Base-by-base conservation (phyloP, 1,284 basidiomycete species). In the Naganishia liquefaciens region DNA sequence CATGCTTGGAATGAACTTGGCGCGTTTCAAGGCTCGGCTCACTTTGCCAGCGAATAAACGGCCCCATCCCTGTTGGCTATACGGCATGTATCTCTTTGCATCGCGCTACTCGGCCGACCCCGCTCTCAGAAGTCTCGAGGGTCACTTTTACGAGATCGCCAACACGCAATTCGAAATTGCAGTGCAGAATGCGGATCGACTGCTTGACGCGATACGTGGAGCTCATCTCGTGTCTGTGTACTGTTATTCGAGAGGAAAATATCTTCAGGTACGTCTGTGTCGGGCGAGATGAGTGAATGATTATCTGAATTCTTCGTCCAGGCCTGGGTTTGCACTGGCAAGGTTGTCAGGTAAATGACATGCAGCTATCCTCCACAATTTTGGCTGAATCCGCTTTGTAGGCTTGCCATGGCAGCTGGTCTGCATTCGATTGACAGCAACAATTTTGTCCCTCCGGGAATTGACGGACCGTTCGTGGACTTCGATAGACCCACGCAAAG, bases 161-260 rank as follows among this genome's bases (percentile, higher is more conserved):
- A 70, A 73, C 23, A 63, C 68, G 47, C 71, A 73, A 51, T 71
- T 74, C 61, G 64, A 71, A 1, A 50, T 64, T 11, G 72, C 70
- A 1, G 60, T 74, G 23, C 62, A 64, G 44, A 66, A 67, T 11
- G 67, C 63, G 33, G 74, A 76, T 63, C 62, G 74, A 2, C 60
- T 72, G 3, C 66, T 76, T 17, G 74, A 76, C 30, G 68, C 70
- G 11, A 63, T 74, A 11, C 68, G 73, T 3, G 74, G 70, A 2
- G 69, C 70, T 64, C 66, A 70, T 3, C 53, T 74, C 30, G 46
- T 75, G 37, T 68, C 68, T 15, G 70, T 67, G 17, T 72, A 72
- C 54, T 69, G 71, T 10, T 73, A 73, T 51, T 54, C 69, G n/a
- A 68, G 68, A 47, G 72, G 72, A 25, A 65, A 70, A 67, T 75